Conservation (phyloP, 202 grass and related monocot species). For the Panicum hallii region DNA sequence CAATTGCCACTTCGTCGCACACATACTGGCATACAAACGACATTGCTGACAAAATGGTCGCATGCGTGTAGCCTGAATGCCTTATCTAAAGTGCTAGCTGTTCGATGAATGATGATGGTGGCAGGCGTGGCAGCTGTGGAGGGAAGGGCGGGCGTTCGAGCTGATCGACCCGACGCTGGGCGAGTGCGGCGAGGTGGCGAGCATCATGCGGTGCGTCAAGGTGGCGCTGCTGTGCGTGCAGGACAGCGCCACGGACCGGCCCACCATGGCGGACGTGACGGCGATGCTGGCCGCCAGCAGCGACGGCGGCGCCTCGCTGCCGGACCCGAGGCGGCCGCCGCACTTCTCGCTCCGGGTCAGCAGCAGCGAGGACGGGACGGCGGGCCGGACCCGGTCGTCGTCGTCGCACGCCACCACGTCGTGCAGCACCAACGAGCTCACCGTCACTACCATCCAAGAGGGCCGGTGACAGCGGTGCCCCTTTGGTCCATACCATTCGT, state of each 20-base stretch:
- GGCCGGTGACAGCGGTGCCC: background rate
- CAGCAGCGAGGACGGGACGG: constrained; percentile 8
- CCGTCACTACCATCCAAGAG: constrained; percentile 50
- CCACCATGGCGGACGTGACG: constrained; percentile 65
- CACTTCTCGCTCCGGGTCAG: constrained; percentile 49
- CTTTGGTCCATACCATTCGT: background rate
- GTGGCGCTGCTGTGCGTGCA: constrained; percentile 84
- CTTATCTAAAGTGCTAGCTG: too few species aligned
- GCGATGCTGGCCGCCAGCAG: constrained; percentile 49
- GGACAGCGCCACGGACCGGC: constrained; percentile 69
- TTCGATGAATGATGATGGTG: too few species aligned
- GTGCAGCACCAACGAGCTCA: constrained; percentile 53
- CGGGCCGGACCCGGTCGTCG: background rate
- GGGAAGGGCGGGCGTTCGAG: constrained; percentile 46
- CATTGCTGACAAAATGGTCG: too few species aligned
- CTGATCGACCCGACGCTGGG: constrained; percentile 53
- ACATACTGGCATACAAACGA: too few species aligned
- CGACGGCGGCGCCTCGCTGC: background rate
- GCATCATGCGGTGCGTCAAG: constrained; percentile 60
- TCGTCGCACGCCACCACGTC: constrained; percentile 41
- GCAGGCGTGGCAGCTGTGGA: constrained; percentile 72
- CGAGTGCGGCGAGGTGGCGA: background rate
- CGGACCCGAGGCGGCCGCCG: constrained; percentile 48
- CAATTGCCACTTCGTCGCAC: too few species aligned
- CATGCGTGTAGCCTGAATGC: too few species aligned